These are phyloP conservation scores for Lactarius deliciosus DNA, from an alignment of 768 basidiomycete genomes.

Conservation along the genomic window DNA sequence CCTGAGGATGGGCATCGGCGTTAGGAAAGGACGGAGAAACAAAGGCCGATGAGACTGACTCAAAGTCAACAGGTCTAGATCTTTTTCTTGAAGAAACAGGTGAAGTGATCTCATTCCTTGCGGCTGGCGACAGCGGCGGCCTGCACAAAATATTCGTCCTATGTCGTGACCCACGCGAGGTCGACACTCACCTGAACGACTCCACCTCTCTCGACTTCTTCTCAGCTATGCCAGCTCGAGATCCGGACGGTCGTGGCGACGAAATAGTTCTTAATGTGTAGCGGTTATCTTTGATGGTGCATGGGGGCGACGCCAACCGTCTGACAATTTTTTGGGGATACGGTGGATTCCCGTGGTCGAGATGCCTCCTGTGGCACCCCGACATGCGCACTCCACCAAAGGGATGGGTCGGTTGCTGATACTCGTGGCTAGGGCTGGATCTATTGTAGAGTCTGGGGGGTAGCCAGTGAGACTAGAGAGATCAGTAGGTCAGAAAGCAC, in stretches of 20 bases:
- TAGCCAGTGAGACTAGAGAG: neutral
- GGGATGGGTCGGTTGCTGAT: neutral
- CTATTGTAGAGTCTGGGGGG: neutral
- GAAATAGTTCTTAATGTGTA: conserved; percentile 1
- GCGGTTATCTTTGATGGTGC: neutral
- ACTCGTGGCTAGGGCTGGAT: conserved; percentile 5
- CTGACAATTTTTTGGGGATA: conserved; percentile 10
- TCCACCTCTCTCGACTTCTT: conserved; percentile 22
- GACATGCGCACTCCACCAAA: conserved; percentile 3
- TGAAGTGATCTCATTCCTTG: conserved; percentile 6
- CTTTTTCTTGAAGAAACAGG: conserved; percentile 20
- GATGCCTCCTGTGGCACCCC: conserved; percentile 10
- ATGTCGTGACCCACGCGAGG: no score
- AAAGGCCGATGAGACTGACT: conserved; percentile 13
- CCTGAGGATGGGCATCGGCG: conserved; percentile 4
- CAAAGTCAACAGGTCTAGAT: neutral
- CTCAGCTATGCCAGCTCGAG: conserved; percentile 13
- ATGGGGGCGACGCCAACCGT: neutral
- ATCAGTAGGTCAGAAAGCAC: conserved; percentile 1
- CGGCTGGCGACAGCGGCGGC: neutral
- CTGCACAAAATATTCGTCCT: neutral
- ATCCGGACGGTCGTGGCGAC: neutral
- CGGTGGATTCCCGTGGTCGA: conserved; percentile 2
- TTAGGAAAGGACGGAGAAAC: neutral
- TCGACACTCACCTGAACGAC: conserved; percentile 12